Evolutionary conservation across 768 basidiomycete species (phyloP).

Genomic region (Trametopsis cervina): DNA sequence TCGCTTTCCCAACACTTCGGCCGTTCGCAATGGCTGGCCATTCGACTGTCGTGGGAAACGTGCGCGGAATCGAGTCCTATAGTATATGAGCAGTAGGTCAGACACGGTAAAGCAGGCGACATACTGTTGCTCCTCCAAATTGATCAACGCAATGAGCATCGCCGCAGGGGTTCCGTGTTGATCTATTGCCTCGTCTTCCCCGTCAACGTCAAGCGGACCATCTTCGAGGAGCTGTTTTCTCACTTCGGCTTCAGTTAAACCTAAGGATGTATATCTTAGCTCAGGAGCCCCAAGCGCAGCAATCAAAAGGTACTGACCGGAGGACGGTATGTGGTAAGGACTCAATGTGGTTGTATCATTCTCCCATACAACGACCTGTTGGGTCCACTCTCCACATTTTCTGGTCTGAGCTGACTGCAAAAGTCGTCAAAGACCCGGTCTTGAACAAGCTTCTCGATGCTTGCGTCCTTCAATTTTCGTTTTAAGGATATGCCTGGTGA

Average conservation of each 20-base stretch:
- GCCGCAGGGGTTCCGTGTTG: constrained; percentile 17
- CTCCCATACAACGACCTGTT: constrained; percentile 19
- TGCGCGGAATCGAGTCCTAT: not conserved
- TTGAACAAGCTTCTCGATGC: not conserved
- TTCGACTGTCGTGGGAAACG: not conserved
- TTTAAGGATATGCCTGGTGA: not conserved
- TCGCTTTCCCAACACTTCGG: not conserved
- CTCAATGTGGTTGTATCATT: constrained; percentile 14
- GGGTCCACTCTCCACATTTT: constrained; percentile 16
- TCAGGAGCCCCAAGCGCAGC: not conserved
- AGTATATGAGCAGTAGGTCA: not conserved
- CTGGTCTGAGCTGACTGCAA: not conserved
- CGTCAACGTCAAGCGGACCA: constrained; percentile 14
- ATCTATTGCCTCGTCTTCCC: not conserved
- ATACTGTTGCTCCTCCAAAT: constrained; percentile 30
- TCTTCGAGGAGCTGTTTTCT: constrained; percentile 19
- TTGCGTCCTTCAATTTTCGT: not conserved
- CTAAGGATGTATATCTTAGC: constrained; percentile 1
- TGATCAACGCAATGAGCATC: constrained; percentile 24
- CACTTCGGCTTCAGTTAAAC: constrained; percentile 11
- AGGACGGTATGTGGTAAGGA: constrained; percentile 10
- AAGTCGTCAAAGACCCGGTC: not conserved
- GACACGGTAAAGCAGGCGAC: constrained; percentile 3
- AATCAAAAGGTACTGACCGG: not conserved
- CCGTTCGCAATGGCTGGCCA: not conserved